Evolutionary conservation across 2,329 filamentous ascomycete species (phyloP), one percentile per base, ranked within the genome.

Genomic region (Diplodia mutila): DNA sequence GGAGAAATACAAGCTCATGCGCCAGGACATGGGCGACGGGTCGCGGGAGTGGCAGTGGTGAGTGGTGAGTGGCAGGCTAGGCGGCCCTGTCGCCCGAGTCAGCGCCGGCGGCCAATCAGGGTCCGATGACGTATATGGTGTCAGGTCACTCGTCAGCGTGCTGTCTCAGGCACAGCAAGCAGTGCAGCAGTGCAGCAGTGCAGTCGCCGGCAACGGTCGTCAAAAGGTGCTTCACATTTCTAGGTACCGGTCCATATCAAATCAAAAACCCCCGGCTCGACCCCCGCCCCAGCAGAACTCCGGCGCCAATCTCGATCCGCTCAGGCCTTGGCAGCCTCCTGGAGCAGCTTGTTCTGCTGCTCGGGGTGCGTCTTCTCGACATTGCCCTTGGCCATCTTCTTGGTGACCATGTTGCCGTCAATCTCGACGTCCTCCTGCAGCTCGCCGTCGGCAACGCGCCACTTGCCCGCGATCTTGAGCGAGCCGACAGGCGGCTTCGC

Each of bases 351-450:
- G 14, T 68, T 57, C 61, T 80, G 78, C 73, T 80, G 78, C 69
- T 73, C 74, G 1, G 78, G 78, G 68, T 79, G 77, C 34, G 76
- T 78, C 73, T 77, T 80, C 70, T 80, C 78, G 1, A 80, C 76
- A 63, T 78, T 80, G 1, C 73, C 75, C 73, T 79, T 80, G 1
- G 77, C 79, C 65, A 80, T 77, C 73, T 78, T 79, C 75, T 80
- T 80, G 75, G 78, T 79, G 74, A 80, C 75, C 46, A 80, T 79
- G 64, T 80, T 80, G 4, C 76, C 78, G 46, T 80, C 79, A 61
- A 80, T 79, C n/a, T 79, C 75, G 1, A 80, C 76, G 27, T 80
- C 77, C 71, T 80, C 79, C 27, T 69, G 72, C 42, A 80, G 67
- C 67, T 71, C 65, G 29, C 75, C 76, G 29, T 71, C 71, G 4